Evolutionary conservation across 1,284 basidiomycete species (phyloP).

Genomic region (Leccinum olivaceoglutinosum): DNA sequence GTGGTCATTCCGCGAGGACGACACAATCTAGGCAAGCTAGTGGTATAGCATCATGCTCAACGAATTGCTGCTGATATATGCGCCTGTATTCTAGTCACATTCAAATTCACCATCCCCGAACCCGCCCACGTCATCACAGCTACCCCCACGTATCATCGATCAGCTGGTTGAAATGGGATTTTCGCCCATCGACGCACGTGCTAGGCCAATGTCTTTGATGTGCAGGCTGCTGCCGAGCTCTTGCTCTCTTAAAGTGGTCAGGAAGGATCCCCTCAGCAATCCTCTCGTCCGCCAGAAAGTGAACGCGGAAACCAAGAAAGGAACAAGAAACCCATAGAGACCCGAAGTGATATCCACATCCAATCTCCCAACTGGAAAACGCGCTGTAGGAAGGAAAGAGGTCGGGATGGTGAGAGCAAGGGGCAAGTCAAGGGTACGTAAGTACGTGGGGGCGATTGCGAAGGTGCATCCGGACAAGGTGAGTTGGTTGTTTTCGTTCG

Average conservation of each 20-base stretch:
- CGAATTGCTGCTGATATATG: too few species aligned
- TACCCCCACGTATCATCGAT: too few species aligned
- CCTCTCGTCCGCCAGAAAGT: neutral
- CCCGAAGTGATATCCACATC: neutral
- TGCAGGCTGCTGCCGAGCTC: slow-evolving; percentile 37
- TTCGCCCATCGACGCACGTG: slow-evolving; percentile 64
- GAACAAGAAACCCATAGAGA: neutral
- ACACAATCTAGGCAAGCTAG: too few species aligned
- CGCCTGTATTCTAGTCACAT: too few species aligned
- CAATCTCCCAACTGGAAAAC: slow-evolving; percentile 46
- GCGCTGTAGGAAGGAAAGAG: slow-evolving; percentile 71
- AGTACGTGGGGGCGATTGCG: slow-evolving; percentile 76
- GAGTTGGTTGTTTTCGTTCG: slow-evolving; percentile 20
- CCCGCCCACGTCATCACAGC: too few species aligned
- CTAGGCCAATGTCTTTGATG: slow-evolving; percentile 28
- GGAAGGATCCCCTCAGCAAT: slow-evolving; percentile 8
- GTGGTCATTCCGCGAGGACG: too few species aligned
- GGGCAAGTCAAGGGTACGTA: slow-evolving; percentile 90
- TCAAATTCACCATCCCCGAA: too few species aligned
- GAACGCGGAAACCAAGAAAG: too few species aligned
- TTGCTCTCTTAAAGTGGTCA: slow-evolving; percentile 46
- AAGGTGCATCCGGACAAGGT: slow-evolving; percentile 97
- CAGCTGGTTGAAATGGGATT: slow-evolving; percentile 67
- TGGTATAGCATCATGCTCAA: too few species aligned
- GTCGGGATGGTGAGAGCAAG: slow-evolving; percentile 85